Base-by-base conservation (phyloP, 495 filamentous ascomycete species). In the Hypoxylon fragiforme region DNA sequence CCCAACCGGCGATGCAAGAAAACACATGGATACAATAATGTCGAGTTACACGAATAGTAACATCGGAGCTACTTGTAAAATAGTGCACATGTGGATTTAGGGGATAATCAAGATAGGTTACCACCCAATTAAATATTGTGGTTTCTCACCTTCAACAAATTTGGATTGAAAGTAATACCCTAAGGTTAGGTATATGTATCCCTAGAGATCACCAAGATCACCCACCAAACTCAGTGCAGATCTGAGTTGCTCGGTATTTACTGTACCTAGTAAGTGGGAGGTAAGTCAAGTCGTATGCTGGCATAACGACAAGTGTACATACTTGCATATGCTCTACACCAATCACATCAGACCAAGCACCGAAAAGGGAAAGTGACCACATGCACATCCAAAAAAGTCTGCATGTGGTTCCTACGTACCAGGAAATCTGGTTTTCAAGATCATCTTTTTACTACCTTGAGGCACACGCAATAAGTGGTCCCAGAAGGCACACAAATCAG, bases 281-380 rank as follows among this genome's bases (percentile, higher is more conserved):
- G 24, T 28, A 28, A 4, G 37, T 31, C n/a, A n/a, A 43, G 26
- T 9, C 14, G 2, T 4, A 41, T n/a, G 14, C 39, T 44, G 40
- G 40, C 40, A 60, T 40, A 26, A 1, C 12, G 36, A 13, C 6
- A 51, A 34, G 9, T 31, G 28, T 21, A n/a, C n/a, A n/a, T n/a
- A 31, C 50, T 26, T 61, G 57, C 57, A 61, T 61, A 55, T 55
- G 7, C 35, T 12, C 31, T 38, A 31, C 42, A 18, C 57, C 57
- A 61, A 61, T 61, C 57, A 61, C 26, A 13, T 50, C 22, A 16
- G 7, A 37, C 15, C n/a, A 38, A 34, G 50, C 31, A 16, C 57
- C 57, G 22, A 56, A 61, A 61, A 52, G 16, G 57, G 57, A 41
- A 61, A 61, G 57, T 56, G 21, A 30, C 19, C 32, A 43, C 38